phyloP scores from a whole-genome alignment of 2,329 filamentous ascomycete species.

The Lasiodiplodia hormozganensis region DNA sequence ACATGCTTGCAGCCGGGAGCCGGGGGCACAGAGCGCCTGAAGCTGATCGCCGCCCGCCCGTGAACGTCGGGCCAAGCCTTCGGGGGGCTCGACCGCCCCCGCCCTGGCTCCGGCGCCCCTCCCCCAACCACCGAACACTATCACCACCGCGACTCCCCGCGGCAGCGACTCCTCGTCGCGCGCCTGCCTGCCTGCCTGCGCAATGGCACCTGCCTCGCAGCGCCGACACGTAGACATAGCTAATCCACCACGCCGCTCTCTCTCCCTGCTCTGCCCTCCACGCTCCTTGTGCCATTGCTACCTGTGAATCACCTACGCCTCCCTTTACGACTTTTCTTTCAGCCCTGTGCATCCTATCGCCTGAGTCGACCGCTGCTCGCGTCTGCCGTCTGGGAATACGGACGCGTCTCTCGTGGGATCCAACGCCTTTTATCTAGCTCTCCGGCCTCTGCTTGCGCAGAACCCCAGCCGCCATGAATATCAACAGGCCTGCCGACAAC shows the following conservation, averaged over 20 bases:
- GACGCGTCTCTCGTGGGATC: not conserved
- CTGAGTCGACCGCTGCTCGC: not conserved
- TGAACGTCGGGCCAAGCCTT: not conserved
- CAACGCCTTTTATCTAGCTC: constrained; percentile 14
- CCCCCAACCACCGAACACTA: not conserved
- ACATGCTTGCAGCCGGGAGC: constrained; percentile 15
- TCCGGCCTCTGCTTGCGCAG: not conserved
- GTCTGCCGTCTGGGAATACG: not conserved
- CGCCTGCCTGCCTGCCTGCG: not conserved
- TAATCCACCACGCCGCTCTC: constrained; percentile 14
- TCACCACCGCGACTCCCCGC: not conserved
- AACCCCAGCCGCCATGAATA: constrained; percentile 45
- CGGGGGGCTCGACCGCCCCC: not conserved
- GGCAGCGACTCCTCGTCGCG: not conserved
- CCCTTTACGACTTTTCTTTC: constrained; percentile 8
- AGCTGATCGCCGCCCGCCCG: not conserved
- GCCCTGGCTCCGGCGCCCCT: not conserved
- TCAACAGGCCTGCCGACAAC: constrained; percentile 43
- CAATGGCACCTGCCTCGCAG: not conserved
- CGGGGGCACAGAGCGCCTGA: not conserved
- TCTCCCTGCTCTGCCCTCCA: not conserved
- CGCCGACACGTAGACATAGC: not conserved
- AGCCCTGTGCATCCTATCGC: constrained; percentile 13
- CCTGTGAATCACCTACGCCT: constrained; percentile 21
- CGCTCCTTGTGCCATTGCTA: constrained; percentile 9